Evolutionary conservation across 1,284 basidiomycete species (phyloP), one percentile per base, ranked within the genome.

Genomic region (Trametes hirsuta): DNA sequence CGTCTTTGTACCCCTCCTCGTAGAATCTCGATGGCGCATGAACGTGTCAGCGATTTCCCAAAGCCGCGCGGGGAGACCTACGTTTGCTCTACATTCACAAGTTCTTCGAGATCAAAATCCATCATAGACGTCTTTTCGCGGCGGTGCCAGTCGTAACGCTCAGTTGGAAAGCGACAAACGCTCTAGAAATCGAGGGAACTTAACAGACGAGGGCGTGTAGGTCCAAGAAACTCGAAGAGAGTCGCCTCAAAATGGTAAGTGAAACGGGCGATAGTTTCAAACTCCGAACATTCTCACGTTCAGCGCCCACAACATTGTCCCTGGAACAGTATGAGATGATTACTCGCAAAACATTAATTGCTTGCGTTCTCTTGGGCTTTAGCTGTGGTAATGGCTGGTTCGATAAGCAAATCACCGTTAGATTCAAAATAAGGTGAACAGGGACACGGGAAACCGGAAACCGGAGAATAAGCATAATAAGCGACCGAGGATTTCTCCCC

Each of bases 51-150:
- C 39, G 24, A 45, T 22, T 52, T 41, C n/a, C 11, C 24, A 10
- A 39, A 35, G 15, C 22, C 15, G 3, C 5, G 30, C 4, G 21
- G 15, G 6, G 36, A 34, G 15, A 62, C 71, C 18, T 68, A 90
- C 89, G 81, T 84, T 78, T 90, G 87, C 74, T 92, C 90, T 41
- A 91, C 77, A 67, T 89, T 79, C 8, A 88, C 81, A 8, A 91
- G 80, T 24, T 80, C 79, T 68, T 91, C 88, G 30, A 91, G 75
- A 69, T 91, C 87, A 47, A 77, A 75, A 56, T 74, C 71, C 72
- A 72, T 72, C 35, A 24, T 15, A 35, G 25, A n/a, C 11, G 24
- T 3, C 6, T 6, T 22, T n/a, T 12, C 8, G 8, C 4, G 30
- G 30, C 8, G 30, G 30, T 30, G 30, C 30, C 4, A 30, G 12